A percentile compares a stretch with the other conserved stretches of the same genome.
Evolutionary conservation across 2,329 filamentous ascomycete genomes (phyloP).

Genomic region (Hypoxylon rubiginosum): DNA sequence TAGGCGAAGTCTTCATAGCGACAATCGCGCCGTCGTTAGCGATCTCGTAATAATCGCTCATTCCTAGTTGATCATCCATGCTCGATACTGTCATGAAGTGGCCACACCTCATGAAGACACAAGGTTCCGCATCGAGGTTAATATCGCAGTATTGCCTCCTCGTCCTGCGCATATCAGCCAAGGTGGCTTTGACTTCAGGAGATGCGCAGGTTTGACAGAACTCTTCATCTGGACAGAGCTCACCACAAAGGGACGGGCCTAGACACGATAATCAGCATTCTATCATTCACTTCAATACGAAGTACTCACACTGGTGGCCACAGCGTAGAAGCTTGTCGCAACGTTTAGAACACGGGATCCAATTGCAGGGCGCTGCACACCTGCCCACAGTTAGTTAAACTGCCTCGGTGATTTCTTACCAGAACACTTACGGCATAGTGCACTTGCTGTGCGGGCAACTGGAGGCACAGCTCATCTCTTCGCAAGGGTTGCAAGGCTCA

Average conservation of each 20-base stretch:
- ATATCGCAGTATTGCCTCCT: constrained; percentile 27
- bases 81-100: constrained; percentile 31
- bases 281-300: neutral
- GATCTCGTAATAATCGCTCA: constrained; percentile 8
- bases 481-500: constrained; percentile 73
- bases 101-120: constrained; percentile 33
- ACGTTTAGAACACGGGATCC: constrained; percentile 34
- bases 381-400: constrained; percentile 13
- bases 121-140: constrained; percentile 30
- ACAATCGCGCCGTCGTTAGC: constrained; percentile 4
- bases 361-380: constrained; percentile 39
- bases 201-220: constrained; percentile 34
- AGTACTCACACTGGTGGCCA: constrained; percentile 36
- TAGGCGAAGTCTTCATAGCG: constrained; percentile 1
- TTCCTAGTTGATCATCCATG: constrained; percentile 29
- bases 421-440: constrained; percentile 35
- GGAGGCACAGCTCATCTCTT: constrained; percentile 40
- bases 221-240: constrained; percentile 28
- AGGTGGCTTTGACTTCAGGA: constrained; percentile 18
- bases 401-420: neutral
- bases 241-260: constrained; percentile 39
- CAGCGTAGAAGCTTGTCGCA: constrained; percentile 27
- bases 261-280: constrained; percentile 6
- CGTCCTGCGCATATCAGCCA: constrained; percentile 20
- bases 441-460: constrained; percentile 30